Conservation (phyloP, 768 basidiomycete genomes). For the Tulasnella sp. region DNA sequence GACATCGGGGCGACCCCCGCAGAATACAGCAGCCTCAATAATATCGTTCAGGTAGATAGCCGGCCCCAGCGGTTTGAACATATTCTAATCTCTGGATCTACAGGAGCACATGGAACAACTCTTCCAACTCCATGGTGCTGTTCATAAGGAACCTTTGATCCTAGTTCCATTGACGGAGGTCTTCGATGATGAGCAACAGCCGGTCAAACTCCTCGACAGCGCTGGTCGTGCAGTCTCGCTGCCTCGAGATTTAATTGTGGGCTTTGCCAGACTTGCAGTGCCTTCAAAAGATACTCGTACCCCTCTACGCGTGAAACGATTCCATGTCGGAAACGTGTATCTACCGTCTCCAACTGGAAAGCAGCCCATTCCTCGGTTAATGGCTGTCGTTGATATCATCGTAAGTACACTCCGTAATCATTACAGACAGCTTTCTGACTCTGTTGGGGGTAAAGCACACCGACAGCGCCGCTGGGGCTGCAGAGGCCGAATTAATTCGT, state of each 20-base stretch:
- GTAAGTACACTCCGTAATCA: neutral
- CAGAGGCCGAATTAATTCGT: slow-evolving; percentile 69
- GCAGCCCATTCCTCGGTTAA: slow-evolving; percentile 22
- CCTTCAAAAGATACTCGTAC: slow-evolving; percentile 56
- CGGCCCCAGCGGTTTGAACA: neutral
- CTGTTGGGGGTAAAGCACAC: slow-evolving; percentile 7
- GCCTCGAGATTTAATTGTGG: slow-evolving; percentile 65
- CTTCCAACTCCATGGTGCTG: slow-evolving; percentile 85
- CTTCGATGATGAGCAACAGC: slow-evolving; percentile 54
- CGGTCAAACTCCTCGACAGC: slow-evolving; percentile 69
- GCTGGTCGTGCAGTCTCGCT: slow-evolving; percentile 72
- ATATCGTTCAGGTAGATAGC: slow-evolving; percentile 11
- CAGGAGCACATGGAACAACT: slow-evolving; percentile 70
- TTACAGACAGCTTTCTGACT: slow-evolving; percentile 15
- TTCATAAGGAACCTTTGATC: slow-evolving; percentile 81
- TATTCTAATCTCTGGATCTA: slow-evolving; percentile 48
- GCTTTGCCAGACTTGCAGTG: slow-evolving; percentile 81
- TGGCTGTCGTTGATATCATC: slow-evolving; percentile 18
- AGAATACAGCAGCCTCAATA: slow-evolving; percentile 21
- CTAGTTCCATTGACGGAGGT: slow-evolving; percentile 58
- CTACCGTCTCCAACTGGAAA: slow-evolving; percentile 39
- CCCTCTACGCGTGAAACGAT: slow-evolving; percentile 56
- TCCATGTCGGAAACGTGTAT: slow-evolving; percentile 71
- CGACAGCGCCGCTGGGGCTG: slow-evolving; percentile 40
- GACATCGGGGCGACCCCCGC: slow-evolving; percentile 22